Evolutionary conservation across 257 asterid species (phyloP).

Genomic region (Jacaranda mimosifolia): DNA sequence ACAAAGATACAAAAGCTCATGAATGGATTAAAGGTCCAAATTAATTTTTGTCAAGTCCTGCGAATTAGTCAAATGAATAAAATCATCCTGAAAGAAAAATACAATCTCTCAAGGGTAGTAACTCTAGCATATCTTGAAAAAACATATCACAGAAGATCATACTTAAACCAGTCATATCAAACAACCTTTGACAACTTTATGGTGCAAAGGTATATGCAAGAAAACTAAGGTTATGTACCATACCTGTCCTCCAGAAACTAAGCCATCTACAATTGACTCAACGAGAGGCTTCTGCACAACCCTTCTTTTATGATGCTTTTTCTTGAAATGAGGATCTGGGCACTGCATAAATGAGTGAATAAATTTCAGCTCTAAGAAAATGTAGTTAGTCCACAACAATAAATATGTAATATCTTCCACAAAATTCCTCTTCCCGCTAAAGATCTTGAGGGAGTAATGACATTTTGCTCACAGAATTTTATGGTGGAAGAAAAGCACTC

Average conservation of each 20-base stretch:
- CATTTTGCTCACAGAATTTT: slow-evolving; percentile 3
- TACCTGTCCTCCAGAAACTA: slow-evolving; percentile 86
- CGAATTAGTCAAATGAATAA: too few species aligned
- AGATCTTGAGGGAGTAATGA: slow-evolving; percentile 12
- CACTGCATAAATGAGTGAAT: slow-evolving; percentile 64
- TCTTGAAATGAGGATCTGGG: slow-evolving; percentile 98
- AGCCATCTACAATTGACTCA: slow-evolving; percentile 64
- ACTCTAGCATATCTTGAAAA: background rate
- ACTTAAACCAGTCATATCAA: background rate
- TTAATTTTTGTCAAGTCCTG: too few species aligned
- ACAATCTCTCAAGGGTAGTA: too few species aligned
- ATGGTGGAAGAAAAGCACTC: slow-evolving; percentile 45
- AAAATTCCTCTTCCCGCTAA: slow-evolving; percentile 2
- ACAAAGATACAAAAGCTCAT: too few species aligned
- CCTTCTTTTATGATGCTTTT: slow-evolving; percentile 85
- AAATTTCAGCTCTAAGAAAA: slow-evolving; percentile 26
- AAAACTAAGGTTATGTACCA: background rate
- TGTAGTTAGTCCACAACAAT: background rate
- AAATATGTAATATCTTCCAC: slow-evolving; percentile 26
- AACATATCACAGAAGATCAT: slow-evolving; percentile 3
- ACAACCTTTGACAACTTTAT: too few species aligned
- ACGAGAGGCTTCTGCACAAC: slow-evolving; percentile 94
- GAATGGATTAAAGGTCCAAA: too few species aligned
- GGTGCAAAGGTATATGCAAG: background rate
- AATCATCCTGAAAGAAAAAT: too few species aligned